Percentiles rank a stretch among this genome's conserved stretches.
Evolutionary conservation across 202 grass and related monocot species (phyloP).

Genomic region (Setaria italica): DNA sequence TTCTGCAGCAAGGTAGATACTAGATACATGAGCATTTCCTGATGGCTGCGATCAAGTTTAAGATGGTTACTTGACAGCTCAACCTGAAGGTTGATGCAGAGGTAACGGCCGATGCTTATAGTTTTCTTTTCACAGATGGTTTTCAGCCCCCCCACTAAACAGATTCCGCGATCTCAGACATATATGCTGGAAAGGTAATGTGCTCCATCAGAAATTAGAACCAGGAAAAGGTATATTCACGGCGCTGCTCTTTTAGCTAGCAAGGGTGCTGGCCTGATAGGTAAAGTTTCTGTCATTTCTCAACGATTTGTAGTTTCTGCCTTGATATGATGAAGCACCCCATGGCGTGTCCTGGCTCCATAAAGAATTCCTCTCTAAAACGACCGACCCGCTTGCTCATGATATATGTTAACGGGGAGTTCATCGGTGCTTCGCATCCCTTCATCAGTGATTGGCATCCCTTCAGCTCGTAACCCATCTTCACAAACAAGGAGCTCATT

Average conservation of each 20-base stretch:
- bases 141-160: background rate
- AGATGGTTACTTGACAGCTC: background rate
- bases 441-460: background rate
- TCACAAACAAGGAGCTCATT: conserved; percentile 18
- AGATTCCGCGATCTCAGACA: background rate
- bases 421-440: background rate
- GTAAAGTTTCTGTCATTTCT: background rate
- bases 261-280: background rate
- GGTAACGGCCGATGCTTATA: no score
- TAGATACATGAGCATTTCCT: background rate
- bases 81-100: background rate
- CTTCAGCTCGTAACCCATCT: conserved; percentile 3
- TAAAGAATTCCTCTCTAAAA: conserved; percentile 24
- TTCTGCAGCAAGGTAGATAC: background rate
- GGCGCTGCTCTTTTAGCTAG: background rate
- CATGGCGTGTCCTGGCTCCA: conserved; percentile 11
- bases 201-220: background rate
- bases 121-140: background rate
- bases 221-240: background rate
- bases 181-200: background rate
- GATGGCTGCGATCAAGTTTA: background rate
- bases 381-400: background rate
- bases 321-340: conserved; percentile 27
- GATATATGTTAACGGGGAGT: background rate
- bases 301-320: background rate